Evolutionary conservation across 495 filamentous ascomycete species (phyloP), one percentile per base, ranked within the genome.

Genomic region (Endocarpon pusillum): DNA sequence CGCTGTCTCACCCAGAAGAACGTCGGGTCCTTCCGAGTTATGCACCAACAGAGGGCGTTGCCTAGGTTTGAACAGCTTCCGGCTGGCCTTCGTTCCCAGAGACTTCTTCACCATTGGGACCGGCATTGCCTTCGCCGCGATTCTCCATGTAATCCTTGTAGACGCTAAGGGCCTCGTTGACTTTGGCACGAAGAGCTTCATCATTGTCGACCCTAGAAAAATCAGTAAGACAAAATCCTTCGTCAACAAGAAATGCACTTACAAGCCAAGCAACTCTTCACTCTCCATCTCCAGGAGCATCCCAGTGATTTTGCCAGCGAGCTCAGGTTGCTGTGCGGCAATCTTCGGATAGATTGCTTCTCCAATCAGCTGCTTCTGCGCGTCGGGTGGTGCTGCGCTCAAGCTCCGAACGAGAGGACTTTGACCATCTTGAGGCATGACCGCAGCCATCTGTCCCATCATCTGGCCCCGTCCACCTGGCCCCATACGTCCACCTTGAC

Each of bases 221-320:
- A 38, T 56, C 41, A 53, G 47, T 46, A 38, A 33, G 12, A 21
- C 19, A 4, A 0, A 5, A 23, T 11, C 11, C 29, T 10, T 4
- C 6, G 18, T n/a, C 10, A 16, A 22, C 7, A 3, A 16, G 18
- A 23, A 40, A 31, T n/a, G 42, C 38, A 85, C 89, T 83, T 75
- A 97, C 89, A 99, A 68, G 55, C 78, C 78, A 48, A 99, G 60
- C 41, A 99, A 61, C 66, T 99, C 89, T 30, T 62, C 42, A 53
- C 94, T 94, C 42, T 94, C 89, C 89, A 99, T 99, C 70, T 99
- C 89, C 45, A 99, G 53, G 47, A 99, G 73, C 89, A 99, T 99
- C 57, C 89, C 89, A 39, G 89, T 99, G 51, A 99, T 94, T 77
- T 99, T 99, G 45, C 89, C 89, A 42, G 89, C 89, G 40, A 99